Evolutionary conservation across 2,329 filamentous ascomycete genomes (phyloP).

Genomic region (Aspergillus ochraceus): DNA sequence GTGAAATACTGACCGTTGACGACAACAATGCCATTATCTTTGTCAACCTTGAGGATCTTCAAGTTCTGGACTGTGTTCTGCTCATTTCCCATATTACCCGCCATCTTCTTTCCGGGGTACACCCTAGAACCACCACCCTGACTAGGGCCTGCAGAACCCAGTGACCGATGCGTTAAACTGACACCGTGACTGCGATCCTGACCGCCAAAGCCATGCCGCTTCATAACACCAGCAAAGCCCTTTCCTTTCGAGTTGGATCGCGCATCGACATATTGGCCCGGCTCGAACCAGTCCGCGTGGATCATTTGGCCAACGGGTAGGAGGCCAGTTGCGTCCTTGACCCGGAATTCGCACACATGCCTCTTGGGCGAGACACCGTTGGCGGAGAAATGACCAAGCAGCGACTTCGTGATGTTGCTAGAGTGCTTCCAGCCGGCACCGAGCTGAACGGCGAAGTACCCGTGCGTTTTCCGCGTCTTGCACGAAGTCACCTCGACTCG

Average conservation of each 20-base stretch:
- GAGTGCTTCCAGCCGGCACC: conserved; percentile 74
- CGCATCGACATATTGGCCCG: conserved; percentile 88
- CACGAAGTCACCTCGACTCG: conserved; percentile 84
- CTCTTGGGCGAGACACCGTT: conserved; percentile 81
- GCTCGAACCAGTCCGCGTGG: conserved; percentile 84
- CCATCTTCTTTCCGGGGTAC: conserved; percentile 95
- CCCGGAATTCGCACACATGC: conserved; percentile 82
- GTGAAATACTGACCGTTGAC: conserved; percentile 65
- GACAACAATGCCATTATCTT: conserved; percentile 81
- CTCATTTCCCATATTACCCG: conserved; percentile 90
- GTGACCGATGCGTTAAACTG: conserved; percentile 87
- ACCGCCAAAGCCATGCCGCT: conserved; percentile 84
- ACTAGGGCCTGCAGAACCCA: conserved; percentile 84
- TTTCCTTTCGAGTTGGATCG: conserved; percentile 77
- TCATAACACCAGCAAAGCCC: conserved; percentile 98
- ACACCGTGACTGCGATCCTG: conserved; percentile 94
- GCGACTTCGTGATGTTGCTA: conserved; percentile 74
- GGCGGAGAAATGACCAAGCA: conserved; percentile 84
- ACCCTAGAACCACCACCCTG: conserved; percentile 93
- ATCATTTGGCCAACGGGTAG: conserved; percentile 73
- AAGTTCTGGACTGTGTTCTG: conserved; percentile 89
- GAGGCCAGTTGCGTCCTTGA: conserved; percentile 71
- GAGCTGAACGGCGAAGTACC: conserved; percentile 92
- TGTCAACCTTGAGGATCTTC: conserved; percentile 83
- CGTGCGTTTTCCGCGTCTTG: conserved; percentile 77